A percentile compares a stretch with the other conserved stretches of the same genome.
phyloP scores from a whole-genome alignment of 345 rosid genomes.

The Salix caprea region DNA sequence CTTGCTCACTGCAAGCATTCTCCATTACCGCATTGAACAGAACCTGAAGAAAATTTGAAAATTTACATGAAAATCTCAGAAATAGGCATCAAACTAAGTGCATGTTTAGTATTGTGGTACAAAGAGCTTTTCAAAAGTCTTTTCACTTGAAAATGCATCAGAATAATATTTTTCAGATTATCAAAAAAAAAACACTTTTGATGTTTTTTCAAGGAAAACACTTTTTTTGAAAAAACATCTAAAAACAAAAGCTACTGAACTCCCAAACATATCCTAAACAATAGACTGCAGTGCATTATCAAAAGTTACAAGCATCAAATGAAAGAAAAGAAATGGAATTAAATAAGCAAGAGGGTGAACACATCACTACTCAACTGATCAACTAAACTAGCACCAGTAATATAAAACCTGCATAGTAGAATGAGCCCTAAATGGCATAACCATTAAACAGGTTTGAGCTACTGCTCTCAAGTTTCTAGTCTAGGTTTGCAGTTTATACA shows the following conservation, averaged over 20 bases:
- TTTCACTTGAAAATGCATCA: too few relatives aligned
- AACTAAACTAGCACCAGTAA: background rate
- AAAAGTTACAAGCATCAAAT: background rate
- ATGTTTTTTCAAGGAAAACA: too few relatives aligned
- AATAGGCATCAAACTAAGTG: background rate
- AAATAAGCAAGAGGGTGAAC: background rate
- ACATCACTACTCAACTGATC: background rate
- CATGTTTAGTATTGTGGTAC: too few relatives aligned
- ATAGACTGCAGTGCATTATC: background rate
- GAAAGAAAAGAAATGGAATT: background rate
- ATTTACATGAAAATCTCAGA: background rate
- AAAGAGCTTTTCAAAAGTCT: too few relatives aligned
- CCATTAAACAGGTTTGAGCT: background rate
- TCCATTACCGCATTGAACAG: conserved; percentile 91
- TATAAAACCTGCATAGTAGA: background rate
- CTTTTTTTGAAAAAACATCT: too few relatives aligned
- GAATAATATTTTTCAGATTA: too few relatives aligned
- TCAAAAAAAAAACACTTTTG: too few relatives aligned
- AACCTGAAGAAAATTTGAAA: conserved; percentile 38
- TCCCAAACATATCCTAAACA: background rate
- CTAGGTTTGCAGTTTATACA: background rate
- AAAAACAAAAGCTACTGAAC: too few relatives aligned
- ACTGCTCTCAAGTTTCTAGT: background rate
- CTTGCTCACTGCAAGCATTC: conserved; percentile 45
- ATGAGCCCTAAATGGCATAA: background rate